Evolutionary conservation across 441 rosid genomes (phyloP).

Genomic region (Eutrema salsugineum): DNA sequence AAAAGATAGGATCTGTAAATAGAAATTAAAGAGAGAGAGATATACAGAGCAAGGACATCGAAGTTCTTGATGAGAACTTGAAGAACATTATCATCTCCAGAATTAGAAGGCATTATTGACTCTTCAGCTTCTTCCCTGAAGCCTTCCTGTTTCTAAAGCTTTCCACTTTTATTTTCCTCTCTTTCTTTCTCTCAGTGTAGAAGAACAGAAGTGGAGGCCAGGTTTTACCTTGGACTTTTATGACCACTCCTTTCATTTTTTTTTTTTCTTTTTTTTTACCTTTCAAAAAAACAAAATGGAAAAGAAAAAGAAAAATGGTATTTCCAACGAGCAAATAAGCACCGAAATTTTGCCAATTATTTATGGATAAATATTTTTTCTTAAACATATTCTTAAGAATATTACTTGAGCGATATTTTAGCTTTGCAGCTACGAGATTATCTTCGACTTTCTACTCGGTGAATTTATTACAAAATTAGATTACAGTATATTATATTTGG

Average conservation of each 20-base stretch:
- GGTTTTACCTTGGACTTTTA: constrained; percentile 33
- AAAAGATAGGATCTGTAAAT: constrained; percentile 2
- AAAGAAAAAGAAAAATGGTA: background rate
- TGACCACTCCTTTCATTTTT: constrained; percentile 22
- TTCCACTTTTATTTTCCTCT: background rate
- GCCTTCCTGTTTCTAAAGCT: background rate
- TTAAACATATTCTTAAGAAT: background rate
- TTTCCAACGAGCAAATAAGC: constrained; percentile 40
- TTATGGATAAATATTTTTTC: background rate
- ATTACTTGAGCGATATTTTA: background rate
- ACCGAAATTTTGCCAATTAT: constrained; percentile 29
- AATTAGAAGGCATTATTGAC: constrained; percentile 27
- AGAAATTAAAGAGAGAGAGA: background rate
- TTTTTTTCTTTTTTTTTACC: background rate
- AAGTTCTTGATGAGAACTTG: constrained; percentile 80
- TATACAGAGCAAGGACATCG: constrained; percentile 88
- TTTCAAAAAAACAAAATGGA: background rate
- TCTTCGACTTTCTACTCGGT: background rate
- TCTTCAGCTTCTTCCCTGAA: constrained; percentile 7
- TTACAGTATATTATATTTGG: background rate
- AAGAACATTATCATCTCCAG: constrained; percentile 53
- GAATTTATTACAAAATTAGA: background rate
- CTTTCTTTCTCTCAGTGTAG: background rate
- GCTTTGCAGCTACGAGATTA: background rate
- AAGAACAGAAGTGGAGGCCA: constrained; percentile 27